phyloP scores from a whole-genome alignment of 2,329 filamentous ascomycete species.

The Alternaria ethzedia region DNA sequence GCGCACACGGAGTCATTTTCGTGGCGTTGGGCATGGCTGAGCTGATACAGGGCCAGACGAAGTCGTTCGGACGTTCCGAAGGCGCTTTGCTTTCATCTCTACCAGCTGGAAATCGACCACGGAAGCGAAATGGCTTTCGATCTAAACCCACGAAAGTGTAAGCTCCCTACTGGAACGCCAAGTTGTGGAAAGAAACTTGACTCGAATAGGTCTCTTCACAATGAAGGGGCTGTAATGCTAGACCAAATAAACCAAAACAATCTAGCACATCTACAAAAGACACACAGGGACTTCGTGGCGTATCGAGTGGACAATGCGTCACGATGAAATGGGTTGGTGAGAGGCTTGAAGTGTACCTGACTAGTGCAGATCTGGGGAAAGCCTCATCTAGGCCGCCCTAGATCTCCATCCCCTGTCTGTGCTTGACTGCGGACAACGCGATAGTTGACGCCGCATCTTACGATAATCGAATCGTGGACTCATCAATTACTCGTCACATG shows the following conservation, averaged over 20 bases:
- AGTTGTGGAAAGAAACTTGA: neutral
- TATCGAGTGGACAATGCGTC: neutral
- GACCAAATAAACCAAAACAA: neutral
- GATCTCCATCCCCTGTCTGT: neutral
- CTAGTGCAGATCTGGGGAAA: conserved; percentile 1
- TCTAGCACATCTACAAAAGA: neutral
- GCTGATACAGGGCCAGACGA: neutral
- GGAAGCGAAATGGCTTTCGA: neutral
- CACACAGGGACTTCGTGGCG: neutral
- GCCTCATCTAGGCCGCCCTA: neutral
- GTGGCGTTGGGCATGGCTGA: neutral
- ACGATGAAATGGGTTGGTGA: neutral
- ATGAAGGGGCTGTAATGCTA: neutral
- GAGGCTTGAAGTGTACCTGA: neutral
- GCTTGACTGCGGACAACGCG: neutral
- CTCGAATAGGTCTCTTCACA: neutral
- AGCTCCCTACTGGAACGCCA: neutral
- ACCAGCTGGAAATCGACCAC: neutral
- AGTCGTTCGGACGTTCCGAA: neutral
- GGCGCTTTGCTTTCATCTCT: neutral
- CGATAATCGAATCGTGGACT: neutral
- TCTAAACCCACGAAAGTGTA: neutral
- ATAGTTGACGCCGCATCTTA: neutral
- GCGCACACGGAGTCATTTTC: neutral
- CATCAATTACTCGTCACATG: neutral